Conservation (phyloP, 169 alveolate species). For the Eimeria praecox region DNA sequence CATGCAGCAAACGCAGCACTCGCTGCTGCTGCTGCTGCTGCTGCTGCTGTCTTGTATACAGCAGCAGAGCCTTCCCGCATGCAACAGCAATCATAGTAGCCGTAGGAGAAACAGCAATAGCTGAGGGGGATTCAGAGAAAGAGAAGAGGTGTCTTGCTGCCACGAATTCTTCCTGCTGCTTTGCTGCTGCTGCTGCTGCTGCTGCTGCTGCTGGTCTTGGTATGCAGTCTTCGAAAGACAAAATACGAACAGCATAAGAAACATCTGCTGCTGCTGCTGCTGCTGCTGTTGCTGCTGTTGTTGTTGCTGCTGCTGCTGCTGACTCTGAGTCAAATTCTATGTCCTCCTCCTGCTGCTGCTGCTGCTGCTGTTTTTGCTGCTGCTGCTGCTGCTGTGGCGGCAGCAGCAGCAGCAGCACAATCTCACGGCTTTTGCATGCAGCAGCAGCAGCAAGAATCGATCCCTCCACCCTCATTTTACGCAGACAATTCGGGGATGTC, state of each 20-base stretch:
- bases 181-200: not conserved
- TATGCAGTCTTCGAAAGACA: constrained; percentile 3
- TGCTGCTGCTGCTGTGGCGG: constrained; percentile 47
- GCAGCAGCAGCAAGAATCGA: constrained; percentile 22
- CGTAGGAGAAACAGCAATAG: constrained; percentile 36
- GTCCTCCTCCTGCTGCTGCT: constrained; percentile 16
- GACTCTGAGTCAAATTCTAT: not conserved
- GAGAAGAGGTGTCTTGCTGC: constrained; percentile 8
- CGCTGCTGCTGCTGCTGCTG: constrained; percentile 53
- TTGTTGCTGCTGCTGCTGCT: constrained; percentile 53
- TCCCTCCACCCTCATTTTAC: not conserved
- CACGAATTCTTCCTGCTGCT: not conserved
- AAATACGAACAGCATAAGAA: constrained; percentile 7
- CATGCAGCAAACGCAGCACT: constrained; percentile 55
- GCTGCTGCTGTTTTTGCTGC: not conserved
- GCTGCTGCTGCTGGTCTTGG: constrained; percentile 25
- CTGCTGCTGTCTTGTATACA: constrained; percentile 43
- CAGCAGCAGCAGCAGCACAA: constrained; percentile 63
- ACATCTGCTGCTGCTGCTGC: constrained; percentile 36
- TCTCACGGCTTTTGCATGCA: constrained; percentile 14
- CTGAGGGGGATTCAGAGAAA: constrained; percentile 26
- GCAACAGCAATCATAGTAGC: constrained; percentile 65
- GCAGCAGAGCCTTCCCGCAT: constrained; percentile 54
- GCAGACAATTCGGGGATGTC: constrained; percentile 51
- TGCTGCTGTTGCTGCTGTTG: constrained; percentile 51